Evolutionary conservation across 75 land plant species (phyloP), one percentile per base, ranked within the genome.

Genomic region (Pinus tabuliformis): DNA sequence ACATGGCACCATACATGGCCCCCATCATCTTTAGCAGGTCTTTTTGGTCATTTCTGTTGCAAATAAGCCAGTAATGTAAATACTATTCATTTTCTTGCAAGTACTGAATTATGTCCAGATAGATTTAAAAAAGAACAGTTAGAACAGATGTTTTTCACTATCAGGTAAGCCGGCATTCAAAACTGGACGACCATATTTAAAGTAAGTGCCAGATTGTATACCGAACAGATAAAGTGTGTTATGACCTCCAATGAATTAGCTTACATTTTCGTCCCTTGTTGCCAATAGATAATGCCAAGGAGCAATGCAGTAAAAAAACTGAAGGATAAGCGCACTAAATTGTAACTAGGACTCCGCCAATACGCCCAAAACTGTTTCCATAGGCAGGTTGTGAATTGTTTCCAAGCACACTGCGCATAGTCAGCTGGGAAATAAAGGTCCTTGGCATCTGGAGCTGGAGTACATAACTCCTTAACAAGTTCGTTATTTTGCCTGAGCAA

Each of bases 21-120:
- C 90, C 92, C 70, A 83, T 68, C 62, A 90, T 75, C 72, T 82
- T 84, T 78, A 87, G 80, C 37, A 89, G 54, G 74, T 80, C 78
- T 68, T 84, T 77, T 54, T 89, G 80, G 24, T 28, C 74, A 26
- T 78, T 56, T 58, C 81, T 83, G 59, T 45, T 76, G 16, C 42
- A 77, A 18, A 82, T 58, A 60, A 1, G 2, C 62, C 21, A n/a
- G 15, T 15, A 33, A 61, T 39, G 49, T 39, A n/a, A 75, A 57
- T 28, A 12, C 45, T n/a, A 1, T 36, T 37, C 3, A 70, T 20
- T 37, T 37, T 15, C 24, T 70, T 70, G 30, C 21, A 3, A 49
- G 54, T 49, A 9, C 18, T 6, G 42, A 70, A 70, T 17, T 28
- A 22, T 33, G n/a, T 70, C 16, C 20, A 11, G 3, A 36, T n/a